Evolutionary conservation across 106 monocot genomes (phyloP), one percentile per base, ranked within the genome.

Genomic region (Iris macrosiphon): DNA sequence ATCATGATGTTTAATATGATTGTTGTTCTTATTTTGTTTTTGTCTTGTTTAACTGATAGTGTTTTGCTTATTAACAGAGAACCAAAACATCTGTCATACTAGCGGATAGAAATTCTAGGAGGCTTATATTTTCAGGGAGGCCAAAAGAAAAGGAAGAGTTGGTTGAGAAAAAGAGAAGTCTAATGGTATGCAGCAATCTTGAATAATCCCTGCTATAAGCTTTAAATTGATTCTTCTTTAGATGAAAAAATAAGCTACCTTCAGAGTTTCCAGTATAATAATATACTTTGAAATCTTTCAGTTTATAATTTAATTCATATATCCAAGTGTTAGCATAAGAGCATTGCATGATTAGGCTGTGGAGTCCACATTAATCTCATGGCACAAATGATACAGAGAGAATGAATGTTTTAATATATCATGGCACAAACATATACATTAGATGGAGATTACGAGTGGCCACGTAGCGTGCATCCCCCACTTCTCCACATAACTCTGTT

Each of bases 121-220:
- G 46, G 57, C 31, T 98, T 41, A 66, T 90, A 21, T 91, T 98
- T 66, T 77, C 96, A 40, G 83, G 82, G 60, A 77, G 65, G 45
- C 90, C 76, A 42, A 98, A 74, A 74, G 86, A 83, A 65, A 86
- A 70, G 22, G 76, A 98, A 66, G 90, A 87, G 31, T 29, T 87
- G 25, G 55, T 90, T 32, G 79, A 89, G 65, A 98, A 73, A 61
- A 98, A 90, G 67, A 77, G 75, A 75, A 75, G 31, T 34, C 61
- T 98, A 15, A 90, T 98, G 96, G 96, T 98, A 75, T 47, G 48
- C 33, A 55, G 29, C 40, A 42, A 6, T 19, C 10, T n/a, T n/a
- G n/a, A n/a, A 56, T 37, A 23, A 27, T 24, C 40, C 23, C 17
- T 26, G 13, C 0, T 14, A n/a, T 34, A 4, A 26, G 7, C 15